Base-by-base conservation (phyloP, 371 early-diverging fungal species). In the Lichtheimia corymbifera region DNA sequence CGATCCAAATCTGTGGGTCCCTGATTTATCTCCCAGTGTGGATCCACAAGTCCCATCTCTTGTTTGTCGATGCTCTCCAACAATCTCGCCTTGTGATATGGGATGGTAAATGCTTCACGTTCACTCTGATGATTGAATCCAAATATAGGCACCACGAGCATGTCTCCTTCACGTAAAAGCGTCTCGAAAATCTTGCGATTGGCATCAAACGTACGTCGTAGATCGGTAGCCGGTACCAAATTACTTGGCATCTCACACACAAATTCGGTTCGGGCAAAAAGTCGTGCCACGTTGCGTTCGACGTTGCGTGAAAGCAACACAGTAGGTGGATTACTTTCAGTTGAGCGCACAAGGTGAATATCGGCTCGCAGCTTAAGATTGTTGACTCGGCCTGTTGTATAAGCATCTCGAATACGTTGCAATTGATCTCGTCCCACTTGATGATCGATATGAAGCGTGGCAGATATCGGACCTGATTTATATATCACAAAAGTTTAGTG, bases 261-360 rank as follows among this genome's bases (percentile, higher is more conserved):
- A 45, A 63, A 78, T 14, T 74, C 73, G 4, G 77, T 74, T 9
- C 65, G 68, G 0, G 82, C 68, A 51, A 76, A 73, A 44, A 81
- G 43, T 24, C 82, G 61, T 13, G 82, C 82, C 60, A 81, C 53
- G 49, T 81, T 81, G 18, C 82, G 76, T 45, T 78, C 77, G 6
- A 74, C 74, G 44, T 81, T 81, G 47, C 74, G 76, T 20, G 78
- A 67, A 15, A 81, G 59, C 5, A 72, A 56, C 2, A 78, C 73
- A 14, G 69, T 63, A 2, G 73, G 22, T 0, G 63, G 52, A 4
- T 63, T 67, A 1, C 73, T 66, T 3, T 69, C 56, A 35, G 35
- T 1, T 9, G 35, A 35, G 15, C 44, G 65, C 5, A 62, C 56
- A 9, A 81, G 49, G 53, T 81, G 81, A 1, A 81, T 28, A 65